A percentile compares a stretch with the other conserved stretches of the same genome.
These are phyloP conservation scores for Viola pubescens DNA, from an alignment of 441 rosid species.

Conservation along the genomic window DNA sequence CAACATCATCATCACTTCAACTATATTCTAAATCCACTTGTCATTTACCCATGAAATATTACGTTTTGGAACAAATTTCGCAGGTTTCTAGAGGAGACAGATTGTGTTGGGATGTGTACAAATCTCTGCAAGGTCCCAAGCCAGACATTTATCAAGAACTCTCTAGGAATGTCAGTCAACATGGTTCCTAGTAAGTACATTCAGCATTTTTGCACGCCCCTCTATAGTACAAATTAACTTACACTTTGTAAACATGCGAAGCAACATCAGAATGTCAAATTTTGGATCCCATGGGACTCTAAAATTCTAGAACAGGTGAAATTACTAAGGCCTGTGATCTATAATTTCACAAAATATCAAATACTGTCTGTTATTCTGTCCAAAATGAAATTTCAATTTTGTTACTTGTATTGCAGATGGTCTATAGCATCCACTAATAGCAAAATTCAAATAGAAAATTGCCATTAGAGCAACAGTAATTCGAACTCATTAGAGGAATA, in stretches of 20 bases:
- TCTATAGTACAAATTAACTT: too few species aligned
- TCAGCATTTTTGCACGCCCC: not conserved
- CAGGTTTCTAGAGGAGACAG: slow-evolving; percentile 82
- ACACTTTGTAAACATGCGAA: too few species aligned
- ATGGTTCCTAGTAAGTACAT: slow-evolving; percentile 78
- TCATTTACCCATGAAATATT: slow-evolving; percentile 14
- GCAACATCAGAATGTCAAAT: too few species aligned
- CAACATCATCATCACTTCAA: slow-evolving; percentile 25
- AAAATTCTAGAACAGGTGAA: too few species aligned
- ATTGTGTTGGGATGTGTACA: slow-evolving; percentile 88
- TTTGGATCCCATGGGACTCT: too few species aligned
- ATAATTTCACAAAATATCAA: too few species aligned
- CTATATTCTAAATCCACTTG: slow-evolving; percentile 17
- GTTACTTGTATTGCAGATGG: too few species aligned
- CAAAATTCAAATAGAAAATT: slow-evolving; percentile 2
- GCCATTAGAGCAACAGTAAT: not conserved
- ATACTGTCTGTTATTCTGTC: too few species aligned
- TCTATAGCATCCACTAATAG: not conserved
- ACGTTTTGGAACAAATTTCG: slow-evolving; percentile 4
- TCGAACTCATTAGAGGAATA: slow-evolving; percentile 19
- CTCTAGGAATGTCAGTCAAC: slow-evolving; percentile 80
- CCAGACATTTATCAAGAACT: slow-evolving; percentile 65
- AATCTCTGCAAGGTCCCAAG: slow-evolving; percentile 78
- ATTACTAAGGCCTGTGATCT: too few species aligned
- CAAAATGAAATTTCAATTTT: too few species aligned